These are phyloP conservation scores for Candida rishiriensis DNA, from an alignment of 805 yeast genomes.

Conservation along the genomic window DNA sequence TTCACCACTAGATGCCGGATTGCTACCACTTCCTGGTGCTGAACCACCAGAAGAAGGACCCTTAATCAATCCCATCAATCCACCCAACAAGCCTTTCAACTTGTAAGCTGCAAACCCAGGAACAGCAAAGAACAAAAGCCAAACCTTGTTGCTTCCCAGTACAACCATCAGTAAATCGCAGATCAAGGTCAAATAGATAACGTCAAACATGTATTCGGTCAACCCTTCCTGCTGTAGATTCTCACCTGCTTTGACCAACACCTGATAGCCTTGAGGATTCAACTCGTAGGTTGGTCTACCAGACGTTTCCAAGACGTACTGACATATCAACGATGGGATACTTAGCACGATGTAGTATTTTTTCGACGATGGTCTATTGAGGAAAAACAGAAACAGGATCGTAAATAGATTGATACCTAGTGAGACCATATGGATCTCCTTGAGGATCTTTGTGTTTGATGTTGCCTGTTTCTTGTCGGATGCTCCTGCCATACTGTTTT, in stretches of 20 bases:
- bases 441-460: conserved; percentile 26
- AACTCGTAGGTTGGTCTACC: conserved; percentile 53
- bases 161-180: conserved; percentile 49
- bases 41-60: conserved; percentile 8
- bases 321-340: conserved; percentile 38
- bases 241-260: conserved; percentile 49
- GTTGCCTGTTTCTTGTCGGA: conserved; percentile 34
- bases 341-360: conserved; percentile 40
- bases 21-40: conserved; percentile 2
- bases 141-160: conserved; percentile 54
- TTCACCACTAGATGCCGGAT: conserved; percentile 1
- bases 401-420: conserved; percentile 35
- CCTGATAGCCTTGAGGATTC: conserved; percentile 35
- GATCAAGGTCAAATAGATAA: conserved; percentile 60
- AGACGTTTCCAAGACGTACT: conserved; percentile 51
- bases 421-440: conserved; percentile 33
- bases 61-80: conserved; percentile 19
- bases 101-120: conserved; percentile 52
- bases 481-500: conserved; percentile 32
- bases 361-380: conserved; percentile 43
- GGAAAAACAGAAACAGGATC: conserved; percentile 32
- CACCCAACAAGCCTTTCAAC: conserved; percentile 34
- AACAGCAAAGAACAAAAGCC: conserved; percentile 49
- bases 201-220: conserved; percentile 69
- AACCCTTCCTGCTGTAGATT: conserved; percentile 61